Evolutionary conservation across 257 asterid genomes (phyloP).

Genomic region (Solanum medicagineum): DNA sequence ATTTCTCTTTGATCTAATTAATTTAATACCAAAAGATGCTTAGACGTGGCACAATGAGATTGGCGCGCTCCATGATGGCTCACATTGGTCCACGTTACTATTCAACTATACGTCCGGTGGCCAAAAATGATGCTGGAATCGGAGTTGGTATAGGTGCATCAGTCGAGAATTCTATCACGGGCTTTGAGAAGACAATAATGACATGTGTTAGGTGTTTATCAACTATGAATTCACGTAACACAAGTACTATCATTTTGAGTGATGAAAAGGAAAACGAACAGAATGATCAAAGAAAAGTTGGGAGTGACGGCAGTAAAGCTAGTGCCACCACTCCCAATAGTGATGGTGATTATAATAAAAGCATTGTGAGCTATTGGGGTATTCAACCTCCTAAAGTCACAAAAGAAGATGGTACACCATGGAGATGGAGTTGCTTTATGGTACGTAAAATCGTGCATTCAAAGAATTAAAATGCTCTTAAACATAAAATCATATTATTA

Average conservation of each 20-base stretch:
- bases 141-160: background rate
- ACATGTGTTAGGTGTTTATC: slow-evolving; percentile 13
- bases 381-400: slow-evolving; percentile 34
- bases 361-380: slow-evolving; percentile 61
- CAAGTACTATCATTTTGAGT: slow-evolving; percentile 29
- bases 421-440: slow-evolving; percentile 70
- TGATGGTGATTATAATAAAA: background rate
- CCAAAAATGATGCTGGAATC: background rate
- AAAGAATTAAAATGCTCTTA: too few species aligned
- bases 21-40: slow-evolving; percentile 20
- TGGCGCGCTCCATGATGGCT: slow-evolving; percentile 16
- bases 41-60: slow-evolving; percentile 29
- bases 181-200: background rate
- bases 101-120: slow-evolving; percentile 9
- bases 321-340: slow-evolving; percentile 4
- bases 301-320: background rate
- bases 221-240: slow-evolving; percentile 7
- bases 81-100: slow-evolving; percentile 29
- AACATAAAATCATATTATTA: too few species aligned
- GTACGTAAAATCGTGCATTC: background rate
- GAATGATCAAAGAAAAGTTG: background rate
- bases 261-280: slow-evolving; percentile 14
- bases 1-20: background rate
- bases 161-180: background rate
- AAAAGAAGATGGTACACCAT: slow-evolving; percentile 56